Percentiles rank a stretch among this genome's conserved stretches.
These are phyloP conservation scores for Xylona heveae DNA, from an alignment of 495 filamentous ascomycete genomes.

Conservation along the genomic window DNA sequence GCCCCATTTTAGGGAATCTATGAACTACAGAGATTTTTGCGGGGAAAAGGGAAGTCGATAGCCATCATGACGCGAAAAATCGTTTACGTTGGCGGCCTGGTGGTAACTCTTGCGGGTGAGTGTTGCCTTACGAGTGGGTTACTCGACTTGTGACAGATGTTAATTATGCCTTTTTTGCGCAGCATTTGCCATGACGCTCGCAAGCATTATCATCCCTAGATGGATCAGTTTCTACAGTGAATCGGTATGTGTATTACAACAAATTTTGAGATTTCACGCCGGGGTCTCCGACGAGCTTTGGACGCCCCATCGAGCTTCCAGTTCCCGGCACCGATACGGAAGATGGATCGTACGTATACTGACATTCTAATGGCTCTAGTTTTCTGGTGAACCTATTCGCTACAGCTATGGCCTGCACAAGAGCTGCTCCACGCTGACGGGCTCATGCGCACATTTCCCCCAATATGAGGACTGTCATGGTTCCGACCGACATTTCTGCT, in stretches of 20 bases:
- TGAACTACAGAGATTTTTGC: too few relatives aligned
- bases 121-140: not conserved
- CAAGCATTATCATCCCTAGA: constrained; percentile 47
- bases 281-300: not conserved
- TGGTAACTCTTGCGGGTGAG: constrained; percentile 4
- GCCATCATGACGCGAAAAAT: constrained; percentile 5
- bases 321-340: not conserved
- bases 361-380: constrained; percentile 8
- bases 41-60: too few relatives aligned
- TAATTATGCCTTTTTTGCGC: constrained; percentile 1
- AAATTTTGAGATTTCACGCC: not conserved
- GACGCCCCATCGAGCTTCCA: not conserved
- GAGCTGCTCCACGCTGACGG: constrained; percentile 37
- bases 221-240: constrained; percentile 61
- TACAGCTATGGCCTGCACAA: constrained; percentile 62
- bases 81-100: constrained; percentile 1
- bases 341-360: not conserved
- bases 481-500: constrained; percentile 60
- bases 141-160: not conserved
- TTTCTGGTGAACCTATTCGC: constrained; percentile 27
- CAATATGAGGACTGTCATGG: constrained; percentile 44
- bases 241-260: constrained; percentile 23
- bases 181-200: constrained; percentile 64
- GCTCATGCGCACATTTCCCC: constrained; percentile 33
- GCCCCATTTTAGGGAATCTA: too few relatives aligned